These are phyloP conservation scores for Chrysosphaeria jannelii DNA, from an alignment of 2,329 filamentous ascomycete species.

Conservation along the genomic window DNA sequence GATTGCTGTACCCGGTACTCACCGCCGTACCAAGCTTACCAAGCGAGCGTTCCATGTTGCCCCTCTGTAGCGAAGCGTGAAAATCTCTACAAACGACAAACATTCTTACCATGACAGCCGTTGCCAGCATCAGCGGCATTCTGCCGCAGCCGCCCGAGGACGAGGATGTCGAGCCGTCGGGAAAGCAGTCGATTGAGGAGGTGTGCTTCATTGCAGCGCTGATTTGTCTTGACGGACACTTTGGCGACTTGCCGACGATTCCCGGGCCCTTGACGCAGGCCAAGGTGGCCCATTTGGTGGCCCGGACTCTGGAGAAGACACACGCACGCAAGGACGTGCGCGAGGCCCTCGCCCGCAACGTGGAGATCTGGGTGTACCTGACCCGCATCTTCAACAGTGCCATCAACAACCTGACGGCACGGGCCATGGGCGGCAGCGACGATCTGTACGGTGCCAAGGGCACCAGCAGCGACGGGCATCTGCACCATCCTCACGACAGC, in stretches of 20 bases:
- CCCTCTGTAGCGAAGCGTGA: too few relatives aligned
- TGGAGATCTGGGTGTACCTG: slow-evolving; percentile 34
- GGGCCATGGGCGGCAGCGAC: slow-evolving; percentile 14
- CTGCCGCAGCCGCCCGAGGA: too few relatives aligned
- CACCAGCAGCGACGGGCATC: slow-evolving; percentile 1
- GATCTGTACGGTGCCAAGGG: slow-evolving; percentile 1
- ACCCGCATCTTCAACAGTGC: slow-evolving; percentile 29
- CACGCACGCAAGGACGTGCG: slow-evolving; percentile 28
- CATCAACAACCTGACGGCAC: slow-evolving; percentile 26
- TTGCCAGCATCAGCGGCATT: too few relatives aligned
- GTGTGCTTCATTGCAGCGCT: slow-evolving; percentile 28
- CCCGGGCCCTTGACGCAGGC: slow-evolving; percentile 20
- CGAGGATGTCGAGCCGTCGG: too few relatives aligned
- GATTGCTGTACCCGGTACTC: too few relatives aligned
- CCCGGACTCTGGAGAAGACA: slow-evolving; percentile 31
- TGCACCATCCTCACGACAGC: slow-evolving; percentile 17
- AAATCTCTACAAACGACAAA: too few relatives aligned
- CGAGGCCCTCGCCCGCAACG: slow-evolving; percentile 29
- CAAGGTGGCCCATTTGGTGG: slow-evolving; percentile 24
- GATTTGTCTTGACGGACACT: slow-evolving; percentile 30
- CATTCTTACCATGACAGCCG: too few relatives aligned
- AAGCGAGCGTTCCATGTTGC: too few relatives aligned
- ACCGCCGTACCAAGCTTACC: too few relatives aligned
- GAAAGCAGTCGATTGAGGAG: slow-evolving; percentile 26
- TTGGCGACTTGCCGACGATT: slow-evolving; percentile 22